Conservation (phyloP, 495 filamentous ascomycete genomes). For the Neurospora sp. region DNA sequence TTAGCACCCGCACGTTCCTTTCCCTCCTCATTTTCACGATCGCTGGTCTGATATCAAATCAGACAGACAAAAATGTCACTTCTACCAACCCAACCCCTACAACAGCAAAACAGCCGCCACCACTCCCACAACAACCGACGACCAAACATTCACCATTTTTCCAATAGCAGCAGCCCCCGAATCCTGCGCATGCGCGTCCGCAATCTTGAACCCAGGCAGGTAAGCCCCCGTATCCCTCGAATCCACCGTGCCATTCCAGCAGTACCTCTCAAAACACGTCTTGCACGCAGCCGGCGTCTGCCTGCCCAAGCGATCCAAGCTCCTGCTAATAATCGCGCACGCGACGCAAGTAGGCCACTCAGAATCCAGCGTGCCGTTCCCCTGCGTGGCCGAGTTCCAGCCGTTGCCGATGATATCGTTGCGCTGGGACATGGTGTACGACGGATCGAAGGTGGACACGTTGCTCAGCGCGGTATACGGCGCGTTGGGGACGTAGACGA, state of each 20-base stretch:
- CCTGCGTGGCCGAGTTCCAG: slow-evolving; percentile 70
- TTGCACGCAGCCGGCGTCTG: slow-evolving; percentile 55
- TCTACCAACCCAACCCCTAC: not conserved
- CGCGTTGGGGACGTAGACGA: slow-evolving; percentile 86
- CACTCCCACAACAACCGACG: not conserved
- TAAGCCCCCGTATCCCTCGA: slow-evolving; percentile 22
- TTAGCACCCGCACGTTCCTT: not conserved
- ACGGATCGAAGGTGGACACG: slow-evolving; percentile 57
- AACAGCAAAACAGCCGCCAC: slow-evolving; percentile 1
- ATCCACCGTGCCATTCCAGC: slow-evolving; percentile 71
- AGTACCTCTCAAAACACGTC: slow-evolving; percentile 69
- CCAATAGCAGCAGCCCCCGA: not conserved
- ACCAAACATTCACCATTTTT: not conserved
- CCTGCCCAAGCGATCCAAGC: slow-evolving; percentile 56
- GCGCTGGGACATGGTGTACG: slow-evolving; percentile 52
- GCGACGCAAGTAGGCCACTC: slow-evolving; percentile 74
- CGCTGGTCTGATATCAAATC: not conserved
- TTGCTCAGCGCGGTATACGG: slow-evolving; percentile 70
- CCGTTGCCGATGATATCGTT: slow-evolving; percentile 77
- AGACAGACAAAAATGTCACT: not conserved
- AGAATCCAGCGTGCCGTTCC: slow-evolving; percentile 60
- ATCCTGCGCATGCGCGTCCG: slow-evolving; percentile 4
- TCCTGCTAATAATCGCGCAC: slow-evolving; percentile 76
- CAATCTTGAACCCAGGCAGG: slow-evolving; percentile 22
- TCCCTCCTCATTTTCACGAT: not conserved